phyloP scores from a whole-genome alignment of 352 stramenopile genomes.

The Thraustotheca clavata region DNA sequence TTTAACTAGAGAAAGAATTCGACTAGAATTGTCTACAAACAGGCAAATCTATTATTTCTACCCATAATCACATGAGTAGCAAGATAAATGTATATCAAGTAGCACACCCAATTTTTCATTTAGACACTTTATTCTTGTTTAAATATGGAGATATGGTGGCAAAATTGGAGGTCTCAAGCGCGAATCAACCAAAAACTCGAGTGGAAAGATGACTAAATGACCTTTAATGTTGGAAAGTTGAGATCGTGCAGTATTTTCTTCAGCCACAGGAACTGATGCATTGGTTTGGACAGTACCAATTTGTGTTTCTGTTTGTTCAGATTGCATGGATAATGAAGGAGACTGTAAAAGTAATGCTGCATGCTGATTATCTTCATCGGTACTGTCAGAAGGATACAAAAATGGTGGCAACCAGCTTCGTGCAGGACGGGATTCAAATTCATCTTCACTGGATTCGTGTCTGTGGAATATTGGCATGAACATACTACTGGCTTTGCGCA shows the following conservation, averaged over 20 bases:
- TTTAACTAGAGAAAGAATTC: no score
- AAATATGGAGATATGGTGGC: slow-evolving; percentile 80
- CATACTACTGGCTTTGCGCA: background rate
- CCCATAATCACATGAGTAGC: no score
- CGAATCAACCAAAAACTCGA: slow-evolving; percentile 78
- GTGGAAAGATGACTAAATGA: slow-evolving; percentile 76
- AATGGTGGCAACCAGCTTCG: slow-evolving; percentile 10
- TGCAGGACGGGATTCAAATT: background rate
- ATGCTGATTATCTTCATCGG: slow-evolving; percentile 16
- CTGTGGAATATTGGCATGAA: slow-evolving; percentile 1
- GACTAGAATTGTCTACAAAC: no score
- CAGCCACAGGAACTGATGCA: slow-evolving; percentile 67
- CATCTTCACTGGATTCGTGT: background rate
- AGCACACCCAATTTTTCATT: no score
- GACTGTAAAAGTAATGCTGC: slow-evolving; percentile 9
- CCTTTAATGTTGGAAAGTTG: slow-evolving; percentile 76
- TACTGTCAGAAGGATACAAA: slow-evolving; percentile 9
- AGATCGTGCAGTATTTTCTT: slow-evolving; percentile 54
- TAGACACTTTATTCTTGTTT: slow-evolving; percentile 27
- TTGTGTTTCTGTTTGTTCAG: slow-evolving; percentile 26
- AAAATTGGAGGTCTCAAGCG: slow-evolving; percentile 77
- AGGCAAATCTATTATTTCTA: no score
- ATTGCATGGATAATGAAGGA: background rate
- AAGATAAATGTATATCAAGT: no score
- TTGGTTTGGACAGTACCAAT: slow-evolving; percentile 78